These are phyloP conservation scores for Cadophora luteo-olivacea DNA, from an alignment of 2,329 filamentous ascomycete species.

Conservation along the genomic window DNA sequence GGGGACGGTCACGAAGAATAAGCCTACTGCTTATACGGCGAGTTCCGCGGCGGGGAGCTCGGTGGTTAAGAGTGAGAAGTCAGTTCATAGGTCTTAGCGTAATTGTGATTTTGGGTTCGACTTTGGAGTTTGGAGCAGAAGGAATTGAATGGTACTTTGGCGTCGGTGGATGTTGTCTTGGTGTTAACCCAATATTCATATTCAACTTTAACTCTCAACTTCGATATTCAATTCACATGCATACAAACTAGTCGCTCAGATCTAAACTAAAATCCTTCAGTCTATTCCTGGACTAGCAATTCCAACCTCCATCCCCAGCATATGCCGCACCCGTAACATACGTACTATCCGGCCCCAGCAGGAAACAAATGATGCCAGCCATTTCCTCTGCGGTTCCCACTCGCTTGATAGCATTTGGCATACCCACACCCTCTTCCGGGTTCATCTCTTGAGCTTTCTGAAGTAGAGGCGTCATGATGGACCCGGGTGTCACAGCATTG, in stretches of 20 bases:
- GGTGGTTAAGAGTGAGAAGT: background rate
- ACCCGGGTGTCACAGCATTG: slow-evolving; percentile 45
- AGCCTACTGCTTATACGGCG: slow-evolving; percentile 22
- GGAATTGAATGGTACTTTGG: too few species aligned
- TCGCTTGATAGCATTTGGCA: slow-evolving; percentile 47
- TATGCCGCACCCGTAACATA: slow-evolving; percentile 42
- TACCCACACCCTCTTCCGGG: slow-evolving; percentile 44
- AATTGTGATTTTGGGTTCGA: background rate
- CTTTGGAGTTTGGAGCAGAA: background rate
- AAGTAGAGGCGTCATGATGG: slow-evolving; percentile 58
- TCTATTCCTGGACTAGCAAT: slow-evolving; percentile 30
- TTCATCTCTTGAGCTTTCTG: slow-evolving; percentile 44
- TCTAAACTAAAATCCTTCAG: background rate
- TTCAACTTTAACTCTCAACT: background rate
- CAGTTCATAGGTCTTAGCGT: background rate
- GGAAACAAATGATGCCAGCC: slow-evolving; percentile 51
- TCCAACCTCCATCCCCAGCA: slow-evolving; percentile 41
- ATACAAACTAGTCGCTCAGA: background rate
- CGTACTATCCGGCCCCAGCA: slow-evolving; percentile 48
- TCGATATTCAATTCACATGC: background rate
- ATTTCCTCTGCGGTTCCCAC: slow-evolving; percentile 56
- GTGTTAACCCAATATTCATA: background rate
- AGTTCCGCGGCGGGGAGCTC: background rate
- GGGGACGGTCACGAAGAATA: slow-evolving; percentile 33
- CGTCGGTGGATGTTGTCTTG: background rate